Base-by-base conservation (phyloP, 306 rosid genomes). In the Corylus americana region DNA sequence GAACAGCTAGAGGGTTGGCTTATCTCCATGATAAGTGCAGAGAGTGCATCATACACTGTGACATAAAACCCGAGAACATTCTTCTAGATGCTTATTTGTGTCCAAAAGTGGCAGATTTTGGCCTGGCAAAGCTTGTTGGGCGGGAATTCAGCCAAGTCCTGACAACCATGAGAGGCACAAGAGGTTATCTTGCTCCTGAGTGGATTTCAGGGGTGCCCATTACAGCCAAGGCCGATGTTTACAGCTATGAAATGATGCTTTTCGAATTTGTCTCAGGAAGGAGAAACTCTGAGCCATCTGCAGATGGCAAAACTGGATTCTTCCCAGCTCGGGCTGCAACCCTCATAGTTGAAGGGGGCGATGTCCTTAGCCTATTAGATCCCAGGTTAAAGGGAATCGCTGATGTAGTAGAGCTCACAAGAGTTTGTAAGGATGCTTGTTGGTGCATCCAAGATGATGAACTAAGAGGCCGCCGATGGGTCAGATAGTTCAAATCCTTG, bases 61-160 rank as follows among this genome's bases (percentile, higher is more conserved):
- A 91, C 55, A 59, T 91, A 10, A 91, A 91, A 80, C 96, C 92
- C 0, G 96, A 91, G 49, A 91, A 91, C 85, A 85, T 89, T 58
- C 84, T 91, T 37, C 55, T 91, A 12, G 88, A 83, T 70, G 49
- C 78, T 27, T 85, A 80, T 0, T 73, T 75, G 35, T 68, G 74
- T 66, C 89, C 90, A 3, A 78, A 91, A 77, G 83, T 86, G 9
- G 87, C 93, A 0, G 97, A 89, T 62, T 91, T 91, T 44, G 93
- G 93, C 18, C 80, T 89, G 7, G 88, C 93, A 9, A 91, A 91
- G 83, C 80, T 83, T 1, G 57, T 91, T 18, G 90, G 35, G 25
- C 79, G 87, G 67, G 87, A 89, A 17, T 84, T 86, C 55, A 87
- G 90, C 49, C 78, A 85, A 73, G 86, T 89, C 3, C 68, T 91